These are phyloP conservation scores for Protostelium mycophagum DNA, from an alignment of 78 protist genomes.

Conservation along the genomic window DNA sequence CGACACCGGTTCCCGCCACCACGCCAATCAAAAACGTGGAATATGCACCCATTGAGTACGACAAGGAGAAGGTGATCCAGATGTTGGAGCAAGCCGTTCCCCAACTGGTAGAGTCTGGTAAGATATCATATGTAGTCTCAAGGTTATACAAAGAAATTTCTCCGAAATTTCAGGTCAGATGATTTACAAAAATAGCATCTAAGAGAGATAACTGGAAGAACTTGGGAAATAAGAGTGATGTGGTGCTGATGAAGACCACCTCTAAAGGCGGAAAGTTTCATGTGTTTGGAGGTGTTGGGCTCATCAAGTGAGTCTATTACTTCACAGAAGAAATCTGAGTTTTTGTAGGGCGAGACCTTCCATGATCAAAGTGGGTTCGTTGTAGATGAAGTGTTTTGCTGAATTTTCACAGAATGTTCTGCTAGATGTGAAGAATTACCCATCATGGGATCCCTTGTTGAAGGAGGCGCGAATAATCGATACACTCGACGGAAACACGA, in stretches of 20 bases:
- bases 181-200: too few relatives aligned
- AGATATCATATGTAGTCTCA: not conserved
- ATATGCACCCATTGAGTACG: not conserved
- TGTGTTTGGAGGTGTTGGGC: not conserved
- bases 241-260: not conserved
- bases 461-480: not conserved
- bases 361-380: not conserved
- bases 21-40: not conserved
- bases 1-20: not conserved
- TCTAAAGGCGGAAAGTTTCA: not conserved
- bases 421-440: not conserved
- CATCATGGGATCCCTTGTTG: not conserved
- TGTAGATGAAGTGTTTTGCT: not conserved
- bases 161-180: too few relatives aligned
- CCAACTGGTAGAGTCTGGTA: not conserved
- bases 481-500: not conserved
- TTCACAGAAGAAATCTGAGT: too few relatives aligned
- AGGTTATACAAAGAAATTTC: not conserved
- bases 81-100: not conserved
- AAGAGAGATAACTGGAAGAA: not conserved
- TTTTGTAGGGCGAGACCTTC: not conserved
- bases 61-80: not conserved
- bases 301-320: not conserved
- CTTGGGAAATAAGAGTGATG: not conserved
- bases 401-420: not conserved